phyloP scores from a whole-genome alignment of 495 filamentous ascomycete species.

The Jackrogersella minutella region DNA sequence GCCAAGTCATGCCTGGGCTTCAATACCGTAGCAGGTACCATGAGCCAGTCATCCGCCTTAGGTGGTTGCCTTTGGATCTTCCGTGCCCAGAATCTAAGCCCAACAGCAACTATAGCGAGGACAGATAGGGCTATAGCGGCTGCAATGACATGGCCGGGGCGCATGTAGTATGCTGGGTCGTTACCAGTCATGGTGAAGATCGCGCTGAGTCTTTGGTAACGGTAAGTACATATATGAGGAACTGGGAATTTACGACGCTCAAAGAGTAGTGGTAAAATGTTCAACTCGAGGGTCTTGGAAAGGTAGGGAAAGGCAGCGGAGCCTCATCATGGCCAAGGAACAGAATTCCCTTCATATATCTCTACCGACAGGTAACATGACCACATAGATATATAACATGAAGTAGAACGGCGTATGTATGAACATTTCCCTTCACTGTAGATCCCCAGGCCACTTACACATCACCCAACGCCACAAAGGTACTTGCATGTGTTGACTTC shows the following conservation, averaged over 20 bases:
- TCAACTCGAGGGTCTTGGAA: neutral
- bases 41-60: slow-evolving; percentile 49
- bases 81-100: slow-evolving; percentile 41
- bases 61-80: slow-evolving; percentile 35
- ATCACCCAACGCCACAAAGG: too few species aligned
- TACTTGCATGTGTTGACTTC: neutral
- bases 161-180: slow-evolving; percentile 23
- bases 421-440: neutral
- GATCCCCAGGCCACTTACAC: neutral
- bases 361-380: neutral
- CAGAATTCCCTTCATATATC: neutral
- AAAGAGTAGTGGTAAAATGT: neutral
- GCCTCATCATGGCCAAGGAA: neutral
- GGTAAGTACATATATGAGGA: neutral
- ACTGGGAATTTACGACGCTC: neutral
- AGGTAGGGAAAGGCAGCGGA: neutral
- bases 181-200: neutral
- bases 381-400: neutral
- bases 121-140: slow-evolving; percentile 24
- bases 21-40: slow-evolving; percentile 44
- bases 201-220: neutral
- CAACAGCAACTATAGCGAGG: slow-evolving; percentile 27
- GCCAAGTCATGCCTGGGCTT: neutral
- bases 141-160: slow-evolving; percentile 25
- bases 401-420: neutral